These are phyloP conservation scores for Didymella glomerata DNA, from an alignment of 2,329 filamentous ascomycete species.

Conservation along the genomic window DNA sequence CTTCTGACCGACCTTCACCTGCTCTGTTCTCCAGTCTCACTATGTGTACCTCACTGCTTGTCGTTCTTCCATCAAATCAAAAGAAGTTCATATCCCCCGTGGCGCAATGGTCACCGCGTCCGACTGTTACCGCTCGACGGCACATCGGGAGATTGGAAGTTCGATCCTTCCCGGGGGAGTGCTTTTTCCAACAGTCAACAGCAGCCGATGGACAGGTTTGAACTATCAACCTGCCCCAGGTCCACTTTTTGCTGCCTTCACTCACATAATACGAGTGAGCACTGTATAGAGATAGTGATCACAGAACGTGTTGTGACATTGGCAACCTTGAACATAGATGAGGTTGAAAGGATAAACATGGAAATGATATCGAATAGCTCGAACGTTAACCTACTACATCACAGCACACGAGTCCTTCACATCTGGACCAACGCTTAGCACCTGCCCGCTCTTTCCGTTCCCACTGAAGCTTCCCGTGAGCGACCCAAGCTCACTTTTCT, in stretches of 20 bases:
- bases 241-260: background rate
- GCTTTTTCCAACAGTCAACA: background rate
- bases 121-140: slow-evolving; percentile 3
- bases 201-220: background rate
- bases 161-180: slow-evolving; percentile 17
- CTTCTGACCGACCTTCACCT: background rate
- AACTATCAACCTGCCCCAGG: background rate
- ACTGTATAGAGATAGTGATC: background rate
- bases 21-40: background rate
- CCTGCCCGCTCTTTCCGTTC: no score
- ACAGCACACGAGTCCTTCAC: slow-evolving; percentile 33
- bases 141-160: slow-evolving; percentile 17
- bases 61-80: background rate
- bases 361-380: background rate
- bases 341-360: background rate
- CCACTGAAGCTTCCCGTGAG: background rate
- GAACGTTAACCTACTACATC: slow-evolving; percentile 20
- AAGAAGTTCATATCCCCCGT: background rate
- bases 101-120: slow-evolving; percentile 4
- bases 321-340: background rate
- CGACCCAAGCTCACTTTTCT: background rate
- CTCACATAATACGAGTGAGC: background rate
- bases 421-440: slow-evolving; percentile 23
- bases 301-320: background rate
- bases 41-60: background rate